Evolutionary conservation across 768 basidiomycete genomes (phyloP).

Genomic region (Tubosaeta sp.): DNA sequence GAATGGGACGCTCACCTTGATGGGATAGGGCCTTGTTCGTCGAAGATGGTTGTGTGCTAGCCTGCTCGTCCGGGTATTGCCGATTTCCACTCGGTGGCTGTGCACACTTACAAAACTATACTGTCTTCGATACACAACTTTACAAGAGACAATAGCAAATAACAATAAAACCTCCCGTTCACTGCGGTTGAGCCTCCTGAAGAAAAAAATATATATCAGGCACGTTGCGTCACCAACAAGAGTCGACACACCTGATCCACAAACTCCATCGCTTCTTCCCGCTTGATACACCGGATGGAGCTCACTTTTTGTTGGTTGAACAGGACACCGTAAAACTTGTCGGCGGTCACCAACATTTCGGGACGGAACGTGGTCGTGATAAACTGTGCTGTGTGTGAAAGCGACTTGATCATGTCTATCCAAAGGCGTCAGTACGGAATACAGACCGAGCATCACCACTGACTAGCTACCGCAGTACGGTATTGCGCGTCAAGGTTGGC

Average conservation of each 20-base stretch:
- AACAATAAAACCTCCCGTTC: constrained; percentile 14
- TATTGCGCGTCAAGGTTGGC: constrained; percentile 98
- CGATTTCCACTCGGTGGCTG: constrained; percentile 21
- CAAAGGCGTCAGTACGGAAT: constrained; percentile 35
- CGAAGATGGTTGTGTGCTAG: constrained; percentile 6
- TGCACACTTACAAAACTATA: not conserved
- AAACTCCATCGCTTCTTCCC: constrained; percentile 91
- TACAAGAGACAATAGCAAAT: constrained; percentile 16
- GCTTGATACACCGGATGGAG: constrained; percentile 79
- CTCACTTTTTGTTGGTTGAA: constrained; percentile 97
- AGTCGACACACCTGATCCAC: constrained; percentile 70
- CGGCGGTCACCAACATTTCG: constrained; percentile 93
- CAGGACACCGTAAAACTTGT: constrained; percentile 95
- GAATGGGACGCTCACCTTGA: constrained; percentile 24
- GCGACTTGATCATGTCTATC: constrained; percentile 80
- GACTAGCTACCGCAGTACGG: constrained; percentile 92
- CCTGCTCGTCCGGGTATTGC: constrained; percentile 19
- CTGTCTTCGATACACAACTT: not conserved
- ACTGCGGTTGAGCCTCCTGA: constrained; percentile 49
- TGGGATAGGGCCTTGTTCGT: constrained; percentile 26
- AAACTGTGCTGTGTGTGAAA: constrained; percentile 86
- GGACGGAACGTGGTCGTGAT: constrained; percentile 98
- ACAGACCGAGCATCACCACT: constrained; percentile 23
- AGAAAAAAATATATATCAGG: not conserved
- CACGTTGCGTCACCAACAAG: not conserved